These are phyloP conservation scores for Phytophthora foliorum DNA, from an alignment of 352 stramenopile genomes.

Conservation along the genomic window DNA sequence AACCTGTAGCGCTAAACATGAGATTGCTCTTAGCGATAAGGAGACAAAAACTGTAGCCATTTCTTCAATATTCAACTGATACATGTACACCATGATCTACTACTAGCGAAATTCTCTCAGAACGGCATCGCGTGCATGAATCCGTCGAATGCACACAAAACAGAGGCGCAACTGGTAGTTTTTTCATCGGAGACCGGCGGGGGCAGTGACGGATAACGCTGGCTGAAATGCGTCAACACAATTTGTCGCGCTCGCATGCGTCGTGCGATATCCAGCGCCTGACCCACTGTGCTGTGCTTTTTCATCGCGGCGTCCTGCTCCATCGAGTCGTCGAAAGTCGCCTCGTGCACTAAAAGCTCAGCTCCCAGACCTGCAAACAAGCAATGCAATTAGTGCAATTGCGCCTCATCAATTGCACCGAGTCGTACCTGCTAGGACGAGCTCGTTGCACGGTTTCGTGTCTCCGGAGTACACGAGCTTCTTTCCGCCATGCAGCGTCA, in stretches of 20 bases:
- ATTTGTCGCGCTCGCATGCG: slow-evolving; percentile 83
- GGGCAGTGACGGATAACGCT: slow-evolving; percentile 74
- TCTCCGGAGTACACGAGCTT: slow-evolving; percentile 95
- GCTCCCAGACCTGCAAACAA: slow-evolving; percentile 46
- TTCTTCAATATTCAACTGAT: neutral
- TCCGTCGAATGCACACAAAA: slow-evolving; percentile 54
- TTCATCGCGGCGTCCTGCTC: slow-evolving; percentile 93
- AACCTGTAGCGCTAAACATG: too few relatives aligned
- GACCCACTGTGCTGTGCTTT: slow-evolving; percentile 94
- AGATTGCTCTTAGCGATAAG: too few relatives aligned
- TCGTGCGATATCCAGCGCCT: slow-evolving; percentile 90
- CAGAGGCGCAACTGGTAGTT: neutral
- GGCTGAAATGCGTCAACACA: slow-evolving; percentile 97
- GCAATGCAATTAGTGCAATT: neutral
- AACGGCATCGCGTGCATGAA: slow-evolving; percentile 42
- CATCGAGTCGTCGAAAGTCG: slow-evolving; percentile 97
- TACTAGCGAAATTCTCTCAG: slow-evolving; percentile 25
- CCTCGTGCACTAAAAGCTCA: slow-evolving; percentile 96
- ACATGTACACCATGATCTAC: slow-evolving; percentile 1
- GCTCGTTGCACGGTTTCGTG: slow-evolving; percentile 90
- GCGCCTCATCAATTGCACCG: neutral
- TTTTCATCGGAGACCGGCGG: slow-evolving; percentile 32
- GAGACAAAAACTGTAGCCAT: neutral
- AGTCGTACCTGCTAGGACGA: slow-evolving; percentile 53
- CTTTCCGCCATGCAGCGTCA: slow-evolving; percentile 53